Conservation (phyloP, 1,139 yeast species). For the Yamadazyma taylorii region DNA sequence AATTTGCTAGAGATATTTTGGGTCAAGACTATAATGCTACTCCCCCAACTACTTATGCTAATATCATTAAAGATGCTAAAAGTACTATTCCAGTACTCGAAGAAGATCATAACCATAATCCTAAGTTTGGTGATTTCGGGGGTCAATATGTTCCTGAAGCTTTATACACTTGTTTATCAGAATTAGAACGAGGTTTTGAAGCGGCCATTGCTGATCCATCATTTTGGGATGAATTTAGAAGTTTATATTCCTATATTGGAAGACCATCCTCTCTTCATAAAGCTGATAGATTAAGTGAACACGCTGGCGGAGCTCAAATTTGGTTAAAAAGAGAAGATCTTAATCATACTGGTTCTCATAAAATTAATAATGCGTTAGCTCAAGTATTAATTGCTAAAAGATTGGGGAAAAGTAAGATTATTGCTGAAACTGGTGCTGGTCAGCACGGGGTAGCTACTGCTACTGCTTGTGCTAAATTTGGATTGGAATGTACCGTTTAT, state of each 20-base stretch:
- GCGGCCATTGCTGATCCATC: constrained; percentile 82
- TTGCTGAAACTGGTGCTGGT: constrained; percentile 99
- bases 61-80: constrained; percentile 25
- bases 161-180: constrained; percentile 83
- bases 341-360: constrained; percentile 97
- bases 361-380: constrained; percentile 93
- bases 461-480: constrained; percentile 97
- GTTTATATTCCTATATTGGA: constrained; percentile 84
- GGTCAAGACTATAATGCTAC: constrained; percentile 53
- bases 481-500: constrained; percentile 90
- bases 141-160: constrained; percentile 99
- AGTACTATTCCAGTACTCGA: constrained; percentile 43
- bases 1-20: constrained; percentile 68
- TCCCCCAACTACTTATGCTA: constrained; percentile 31
- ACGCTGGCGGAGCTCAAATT: constrained; percentile 95
- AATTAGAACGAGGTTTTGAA: constrained; percentile 85
- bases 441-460: constrained; percentile 99
- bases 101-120: constrained; percentile 59
- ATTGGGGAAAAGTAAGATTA: constrained; percentile 84
- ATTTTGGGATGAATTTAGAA: constrained; percentile 90
- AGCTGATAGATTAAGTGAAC: constrained; percentile 86
- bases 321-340: constrained; percentile 98
- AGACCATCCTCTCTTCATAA: constrained; percentile 91
- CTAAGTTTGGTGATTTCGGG: constrained; percentile 92
- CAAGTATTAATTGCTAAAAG: constrained; percentile 91